Percentiles rank a stretch among this genome's conserved stretches.
These are phyloP conservation scores for Candida morakotiae DNA, from an alignment of 805 yeast species.

Conservation along the genomic window DNA sequence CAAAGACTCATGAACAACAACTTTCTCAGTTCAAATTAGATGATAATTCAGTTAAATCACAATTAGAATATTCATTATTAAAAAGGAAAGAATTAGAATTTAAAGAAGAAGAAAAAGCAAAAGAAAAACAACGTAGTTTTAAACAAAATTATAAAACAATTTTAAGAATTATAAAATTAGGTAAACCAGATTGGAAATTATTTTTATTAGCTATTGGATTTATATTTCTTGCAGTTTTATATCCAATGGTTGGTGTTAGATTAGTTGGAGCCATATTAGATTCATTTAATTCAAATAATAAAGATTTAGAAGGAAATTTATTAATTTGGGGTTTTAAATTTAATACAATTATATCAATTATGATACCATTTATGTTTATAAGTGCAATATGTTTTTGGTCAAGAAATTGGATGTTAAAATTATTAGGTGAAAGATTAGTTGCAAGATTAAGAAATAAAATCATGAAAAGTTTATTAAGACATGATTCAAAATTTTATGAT, in stretches of 20 bases:
- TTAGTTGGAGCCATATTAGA: slow-evolving; percentile 42
- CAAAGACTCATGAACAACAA: neutral
- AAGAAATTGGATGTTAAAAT: slow-evolving; percentile 38
- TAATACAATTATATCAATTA: slow-evolving; percentile 34
- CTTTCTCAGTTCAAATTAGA: neutral
- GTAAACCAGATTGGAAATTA: slow-evolving; percentile 35
- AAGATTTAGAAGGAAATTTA: slow-evolving; percentile 36
- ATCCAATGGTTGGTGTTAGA: slow-evolving; percentile 41
- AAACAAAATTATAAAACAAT: slow-evolving; percentile 32
- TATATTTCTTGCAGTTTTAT: slow-evolving; percentile 40
- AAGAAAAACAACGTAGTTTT: slow-evolving; percentile 23
- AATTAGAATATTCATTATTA: slow-evolving; percentile 24
- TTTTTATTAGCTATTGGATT: slow-evolving; percentile 38
- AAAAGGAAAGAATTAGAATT: slow-evolving; percentile 20
- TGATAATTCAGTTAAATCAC: slow-evolving; percentile 16
- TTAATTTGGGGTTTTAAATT: slow-evolving; percentile 43
- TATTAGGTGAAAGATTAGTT: slow-evolving; percentile 41
- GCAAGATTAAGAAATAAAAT: slow-evolving; percentile 39
- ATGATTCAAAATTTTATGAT: slow-evolving; percentile 40
- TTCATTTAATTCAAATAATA: slow-evolving; percentile 31
- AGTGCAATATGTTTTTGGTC: slow-evolving; percentile 46
- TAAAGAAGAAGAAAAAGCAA: slow-evolving; percentile 32
- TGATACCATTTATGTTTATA: slow-evolving; percentile 42
- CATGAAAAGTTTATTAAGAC: slow-evolving; percentile 39
- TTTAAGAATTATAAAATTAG: slow-evolving; percentile 34